Conservation (phyloP, 495 filamentous ascomycete genomes). For the Penicillium diatomitis region DNA sequence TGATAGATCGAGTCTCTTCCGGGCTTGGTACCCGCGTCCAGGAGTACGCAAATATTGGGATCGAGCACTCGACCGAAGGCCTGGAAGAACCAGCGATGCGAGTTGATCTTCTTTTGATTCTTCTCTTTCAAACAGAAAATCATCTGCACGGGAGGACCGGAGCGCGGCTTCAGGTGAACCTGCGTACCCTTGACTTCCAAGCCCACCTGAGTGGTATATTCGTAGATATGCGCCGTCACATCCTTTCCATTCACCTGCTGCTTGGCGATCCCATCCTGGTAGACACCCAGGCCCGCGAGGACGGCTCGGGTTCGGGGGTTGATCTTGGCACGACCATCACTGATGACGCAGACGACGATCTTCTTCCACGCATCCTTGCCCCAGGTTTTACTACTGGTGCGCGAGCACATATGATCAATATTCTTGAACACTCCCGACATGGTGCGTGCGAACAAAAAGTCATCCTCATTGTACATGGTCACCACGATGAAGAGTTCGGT, state of each 20-base stretch:
- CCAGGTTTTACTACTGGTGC: slow-evolving; percentile 91
- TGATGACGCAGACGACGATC: slow-evolving; percentile 97
- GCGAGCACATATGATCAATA: slow-evolving; percentile 90
- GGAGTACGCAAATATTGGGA: slow-evolving; percentile 91
- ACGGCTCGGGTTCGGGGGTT: slow-evolving; percentile 86
- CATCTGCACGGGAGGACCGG: slow-evolving; percentile 83
- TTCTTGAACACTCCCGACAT: slow-evolving; percentile 99
- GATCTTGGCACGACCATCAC: slow-evolving; percentile 97
- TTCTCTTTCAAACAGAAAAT: slow-evolving; percentile 99
- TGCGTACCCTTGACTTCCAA: slow-evolving; percentile 82
- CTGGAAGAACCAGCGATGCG: slow-evolving; percentile 98
- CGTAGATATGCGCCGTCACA: slow-evolving; percentile 97
- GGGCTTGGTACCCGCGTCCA: slow-evolving; percentile 93
- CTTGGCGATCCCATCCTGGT: slow-evolving; percentile 98
- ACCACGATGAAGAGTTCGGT: slow-evolving; percentile 97
- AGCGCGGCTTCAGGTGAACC: slow-evolving; percentile 66
- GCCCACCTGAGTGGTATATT: slow-evolving; percentile 93
- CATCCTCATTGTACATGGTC: slow-evolving; percentile 99
- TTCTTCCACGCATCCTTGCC: slow-evolving; percentile 99
- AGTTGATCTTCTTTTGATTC: slow-evolving; percentile 99
- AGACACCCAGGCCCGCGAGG: slow-evolving; percentile 87
- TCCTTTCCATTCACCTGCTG: slow-evolving; percentile 96
- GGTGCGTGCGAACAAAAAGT: slow-evolving; percentile 90
- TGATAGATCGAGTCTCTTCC: slow-evolving; percentile 92
- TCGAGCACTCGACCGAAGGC: slow-evolving; percentile 89